Conservation (phyloP, 2,329 filamentous ascomycete species). For the Arachnomyces sp. region DNA sequence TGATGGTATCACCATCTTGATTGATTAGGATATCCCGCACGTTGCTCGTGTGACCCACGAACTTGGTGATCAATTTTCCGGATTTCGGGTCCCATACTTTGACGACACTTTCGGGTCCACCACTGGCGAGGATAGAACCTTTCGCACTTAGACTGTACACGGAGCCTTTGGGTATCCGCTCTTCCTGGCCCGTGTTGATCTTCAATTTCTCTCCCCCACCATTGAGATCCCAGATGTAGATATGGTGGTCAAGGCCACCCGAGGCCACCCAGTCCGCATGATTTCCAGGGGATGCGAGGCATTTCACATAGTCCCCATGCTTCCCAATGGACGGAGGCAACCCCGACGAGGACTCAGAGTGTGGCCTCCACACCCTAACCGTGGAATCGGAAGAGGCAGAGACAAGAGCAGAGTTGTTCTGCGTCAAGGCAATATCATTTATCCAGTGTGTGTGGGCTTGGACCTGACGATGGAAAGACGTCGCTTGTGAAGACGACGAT, state of each 20-base stretch:
- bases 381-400: slow-evolving; percentile 91
- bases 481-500: slow-evolving; percentile 33
- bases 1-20: slow-evolving; percentile 77
- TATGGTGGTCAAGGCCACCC: slow-evolving; percentile 83
- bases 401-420: slow-evolving; percentile 69
- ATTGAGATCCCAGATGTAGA: slow-evolving; percentile 87
- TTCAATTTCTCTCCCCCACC: slow-evolving; percentile 78
- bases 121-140: slow-evolving; percentile 75
- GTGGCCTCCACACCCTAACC: slow-evolving; percentile 84
- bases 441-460: slow-evolving; percentile 93
- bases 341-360: slow-evolving; percentile 52
- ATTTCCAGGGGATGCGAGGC: slow-evolving; percentile 67
- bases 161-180: slow-evolving; percentile 77
- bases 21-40: slow-evolving; percentile 86
- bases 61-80: slow-evolving; percentile 86
- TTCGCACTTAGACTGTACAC: slow-evolving; percentile 83
- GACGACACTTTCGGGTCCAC: slow-evolving; percentile 87
- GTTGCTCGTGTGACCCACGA: slow-evolving; percentile 93
- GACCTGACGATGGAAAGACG: slow-evolving; percentile 53
- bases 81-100: slow-evolving; percentile 84
- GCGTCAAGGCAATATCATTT: slow-evolving; percentile 78
- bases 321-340: slow-evolving; percentile 71
- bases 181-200: slow-evolving; percentile 68
- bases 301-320: slow-evolving; percentile 95
- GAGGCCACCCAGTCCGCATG: slow-evolving; percentile 82